Base-by-base conservation (phyloP, 805 yeast species). In the Hanseniaspora valbyensis region DNA sequence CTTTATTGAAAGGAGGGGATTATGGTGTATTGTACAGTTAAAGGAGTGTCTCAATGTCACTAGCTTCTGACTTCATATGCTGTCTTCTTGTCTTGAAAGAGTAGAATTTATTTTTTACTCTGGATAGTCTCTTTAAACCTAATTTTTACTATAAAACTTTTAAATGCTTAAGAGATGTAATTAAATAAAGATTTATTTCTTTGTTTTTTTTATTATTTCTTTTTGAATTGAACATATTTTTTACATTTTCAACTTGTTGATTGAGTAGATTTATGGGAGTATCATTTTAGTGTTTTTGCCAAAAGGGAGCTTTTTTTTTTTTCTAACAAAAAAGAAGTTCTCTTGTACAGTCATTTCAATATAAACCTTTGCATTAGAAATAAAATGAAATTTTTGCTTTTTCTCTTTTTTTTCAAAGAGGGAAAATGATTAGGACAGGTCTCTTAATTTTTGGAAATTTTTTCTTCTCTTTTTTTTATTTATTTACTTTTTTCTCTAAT, bases 351-450 rank as follows among this genome's bases (percentile, higher is more conserved):
- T 48, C 29, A 48, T 48, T 48, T 32, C 41, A 48, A 48, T 48
- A 48, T 48, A 48, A 48, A 44, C 51, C 51, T 48, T 48, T 48
- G 44, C 51, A 26, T 48, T 48, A 40, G 51, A 33, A 40, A 48
- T 48, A 48, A 28, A 48, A 38, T 6, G 32, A 22, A 22, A 12
- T 22, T 9, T 30, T 21, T 10, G 6, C 43, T 14, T 40, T n/a
- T 25, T 39, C 9, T 41, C 26, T 21, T 28, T 19, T 18, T 29
- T 34, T 34, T 18, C 4, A 18, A 4, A 24, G 10, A 30, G 33
- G 29, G 19, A 3, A 26, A 21, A 40, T 25, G 44, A n/a, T 26
- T 26, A 48, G 51, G 44, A 48, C 44, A 48, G 51, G 40, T 48
- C 51, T 48, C 51, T 32, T 16, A 48, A 48, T 48, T 48, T 48